A percentile compares a stretch with the other conserved stretches of the same genome.
Evolutionary conservation across 192 early-diverging fungal species (phyloP).

Genomic region (Phlyctochytrium planicorne): DNA sequence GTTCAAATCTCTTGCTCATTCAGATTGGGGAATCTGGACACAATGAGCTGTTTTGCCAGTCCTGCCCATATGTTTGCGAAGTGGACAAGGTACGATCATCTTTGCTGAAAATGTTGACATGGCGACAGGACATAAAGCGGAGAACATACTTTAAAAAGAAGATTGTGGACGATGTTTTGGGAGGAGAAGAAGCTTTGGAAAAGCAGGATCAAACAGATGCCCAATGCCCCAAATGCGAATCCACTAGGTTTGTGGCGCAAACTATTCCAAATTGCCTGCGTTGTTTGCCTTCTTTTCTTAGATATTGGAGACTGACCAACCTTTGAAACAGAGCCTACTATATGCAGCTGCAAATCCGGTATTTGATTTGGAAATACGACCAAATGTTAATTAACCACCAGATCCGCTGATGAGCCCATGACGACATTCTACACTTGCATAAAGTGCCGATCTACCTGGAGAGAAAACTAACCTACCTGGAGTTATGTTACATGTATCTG

Average conservation of each 20-base stretch:
- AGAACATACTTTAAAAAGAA: slow-evolving; percentile 74
- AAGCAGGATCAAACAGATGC: slow-evolving; percentile 72
- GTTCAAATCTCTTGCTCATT: slow-evolving; percentile 82
- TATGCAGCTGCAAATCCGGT: slow-evolving; percentile 86
- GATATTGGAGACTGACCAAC: slow-evolving; percentile 57
- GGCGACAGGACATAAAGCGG: slow-evolving; percentile 48
- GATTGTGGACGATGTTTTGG: slow-evolving; percentile 90
- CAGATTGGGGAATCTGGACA: slow-evolving; percentile 51
- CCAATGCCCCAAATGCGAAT: slow-evolving; percentile 46
- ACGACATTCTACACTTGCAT: slow-evolving; percentile 77
- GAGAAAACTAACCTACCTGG: slow-evolving; percentile 21
- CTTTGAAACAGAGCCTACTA: slow-evolving; percentile 60
- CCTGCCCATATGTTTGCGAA: slow-evolving; percentile 83
- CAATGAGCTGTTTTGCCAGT: slow-evolving; percentile 74
- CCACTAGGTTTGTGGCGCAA: slow-evolving; percentile 41
- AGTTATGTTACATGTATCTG: background rate
- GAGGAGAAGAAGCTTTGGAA: slow-evolving; percentile 85
- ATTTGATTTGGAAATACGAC: background rate
- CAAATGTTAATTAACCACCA: background rate
- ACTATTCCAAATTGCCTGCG: slow-evolving; percentile 11
- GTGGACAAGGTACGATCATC: slow-evolving; percentile 49
- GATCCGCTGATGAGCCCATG: slow-evolving; percentile 92
- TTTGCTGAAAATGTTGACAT: background rate
- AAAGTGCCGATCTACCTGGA: slow-evolving; percentile 21
- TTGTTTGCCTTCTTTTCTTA: background rate